Base-by-base conservation (phyloP, 1,284 basidiomycete species). In the Phaffia rhodozyma region DNA sequence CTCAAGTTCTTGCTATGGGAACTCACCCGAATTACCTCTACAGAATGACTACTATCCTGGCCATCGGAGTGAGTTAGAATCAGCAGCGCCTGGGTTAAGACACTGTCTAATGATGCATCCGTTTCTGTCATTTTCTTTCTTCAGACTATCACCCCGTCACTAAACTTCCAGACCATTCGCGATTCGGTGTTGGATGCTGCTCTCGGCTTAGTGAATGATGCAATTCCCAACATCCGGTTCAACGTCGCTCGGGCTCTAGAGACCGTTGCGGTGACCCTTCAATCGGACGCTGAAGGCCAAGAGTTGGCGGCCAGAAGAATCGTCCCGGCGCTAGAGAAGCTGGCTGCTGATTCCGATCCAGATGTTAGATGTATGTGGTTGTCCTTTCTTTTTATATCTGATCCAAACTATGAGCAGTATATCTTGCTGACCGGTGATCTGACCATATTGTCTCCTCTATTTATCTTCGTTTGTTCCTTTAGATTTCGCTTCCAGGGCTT, bases 161-260 rank as follows among this genome's bases (percentile, higher is more conserved):
- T 99, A 72, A 87, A 84, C 71, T 78, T 89, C 66, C 84, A 91
- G 57, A 91, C 92, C 69, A 85, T 98, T 69, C 83, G 83, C 29
- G 83, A 86, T 63, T 89, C 89, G 60, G 88, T 98, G 68, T 84
- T 97, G 68, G 86, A 87, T 56, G 87, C 90, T 32, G 82, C 98
- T 63, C 78, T 96, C 63, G 82, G 86, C 67, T 84, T 98, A 62
- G 87, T 90, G 25, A 81, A 82, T 61, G 96, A 98, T 75, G 86
- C 91, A 11, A 98, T 99, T 72, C 96, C 96, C 64, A 99, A 99
- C 78, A 98, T 98, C 75, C 88, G 96, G 53, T 99, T 98, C 83
- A 98, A 98, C 75, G 92, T 97, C 43, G 89, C 93, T 55, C 97
- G 97, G 76, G 87, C 89, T 23, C 79, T 96, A 69, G 91, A 97